Percentiles rank a stretch among this genome's conserved stretches.
Conservation (phyloP, 345 rosid species). For the Rhizophora apiculata region DNA sequence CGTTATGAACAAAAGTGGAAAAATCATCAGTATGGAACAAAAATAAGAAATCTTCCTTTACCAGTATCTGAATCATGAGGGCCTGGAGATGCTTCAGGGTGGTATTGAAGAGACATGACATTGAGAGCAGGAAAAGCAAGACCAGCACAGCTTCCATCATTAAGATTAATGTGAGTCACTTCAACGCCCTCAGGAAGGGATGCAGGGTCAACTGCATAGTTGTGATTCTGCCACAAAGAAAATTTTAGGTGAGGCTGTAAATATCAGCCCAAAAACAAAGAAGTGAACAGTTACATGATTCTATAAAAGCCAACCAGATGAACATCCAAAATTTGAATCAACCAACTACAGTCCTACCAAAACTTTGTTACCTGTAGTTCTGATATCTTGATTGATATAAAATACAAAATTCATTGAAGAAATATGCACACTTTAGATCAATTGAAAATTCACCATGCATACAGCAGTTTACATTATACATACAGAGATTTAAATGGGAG, state of each 20-base stretch:
- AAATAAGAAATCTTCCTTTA: slow-evolving; percentile 17
- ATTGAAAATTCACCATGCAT: neutral
- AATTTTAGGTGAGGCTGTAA: slow-evolving; percentile 11
- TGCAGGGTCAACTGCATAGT: slow-evolving; percentile 91
- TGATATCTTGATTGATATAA: neutral
- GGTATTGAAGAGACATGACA: slow-evolving; percentile 92
- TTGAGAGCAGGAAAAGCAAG: slow-evolving; percentile 73
- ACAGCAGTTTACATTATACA: neutral
- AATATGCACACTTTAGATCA: neutral
- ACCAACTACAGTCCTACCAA: neutral
- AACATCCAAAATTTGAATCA: neutral
- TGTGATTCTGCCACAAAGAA: slow-evolving; percentile 71
- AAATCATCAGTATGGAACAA: neutral
- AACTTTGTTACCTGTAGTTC: neutral
- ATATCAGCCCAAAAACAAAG: neutral
- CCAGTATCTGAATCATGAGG: slow-evolving; percentile 93
- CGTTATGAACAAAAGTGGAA: neutral
- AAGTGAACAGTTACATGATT: neutral
- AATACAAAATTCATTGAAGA: neutral
- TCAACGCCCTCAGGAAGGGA: slow-evolving; percentile 84
- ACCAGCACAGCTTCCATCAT: slow-evolving; percentile 96
- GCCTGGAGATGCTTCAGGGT: slow-evolving; percentile 97
- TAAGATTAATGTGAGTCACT: slow-evolving; percentile 91
- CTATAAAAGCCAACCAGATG: neutral
- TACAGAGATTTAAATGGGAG: neutral